Base-by-base conservation (phyloP, 345 rosid genomes). In the Pugionium cornutum region DNA sequence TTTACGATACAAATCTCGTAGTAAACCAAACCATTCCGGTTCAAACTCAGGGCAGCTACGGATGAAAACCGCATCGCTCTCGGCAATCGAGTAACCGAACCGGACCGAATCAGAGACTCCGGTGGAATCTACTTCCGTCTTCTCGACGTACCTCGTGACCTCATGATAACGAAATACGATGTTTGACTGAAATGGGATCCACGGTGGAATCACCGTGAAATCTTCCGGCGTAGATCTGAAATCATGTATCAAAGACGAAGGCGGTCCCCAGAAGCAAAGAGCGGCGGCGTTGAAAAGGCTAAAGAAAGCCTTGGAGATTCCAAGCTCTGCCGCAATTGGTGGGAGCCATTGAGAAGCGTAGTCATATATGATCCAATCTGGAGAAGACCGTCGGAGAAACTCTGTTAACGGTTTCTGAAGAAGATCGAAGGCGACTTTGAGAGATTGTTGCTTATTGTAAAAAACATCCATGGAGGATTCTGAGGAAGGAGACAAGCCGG, bases 311-410 rank as follows among this genome's bases (percentile, higher is more conserved):
- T 76, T 49, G 0, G 79, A 77, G 63, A 81, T 50, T 4, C 77
- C 74, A 0, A 75, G 61, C 10, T 56, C 34, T 7, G 63, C 47
- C 2, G 82, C 82, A 0, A 78, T 9, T 0, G 63, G 6, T 0
- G 83, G 86, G 4, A 82, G 72, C 86, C 83, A 82, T 45, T 76
- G 72, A 45, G 82, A 66, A 30, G 82, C 80, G 31, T 76, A 83
- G 18, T 18, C 18, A 18, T 18, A 18, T 18, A 18, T 18, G 18
- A 18, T 18, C 18, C 18, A 18, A 18, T 78, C 81, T 1, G 79
- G 86, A 4, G 55, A 25, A 0, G 70, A 40, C 2, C 34, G 3
- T 53, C 27, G 43, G 6, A 82, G 79, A 65, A 80, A 78, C 3
- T 53, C 41, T 0, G 71, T 48, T 11, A 80, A 37, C 18, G 18